Conservation (phyloP, 2,329 filamentous ascomycete species). For the Pyrenochaeta sp. region DNA sequence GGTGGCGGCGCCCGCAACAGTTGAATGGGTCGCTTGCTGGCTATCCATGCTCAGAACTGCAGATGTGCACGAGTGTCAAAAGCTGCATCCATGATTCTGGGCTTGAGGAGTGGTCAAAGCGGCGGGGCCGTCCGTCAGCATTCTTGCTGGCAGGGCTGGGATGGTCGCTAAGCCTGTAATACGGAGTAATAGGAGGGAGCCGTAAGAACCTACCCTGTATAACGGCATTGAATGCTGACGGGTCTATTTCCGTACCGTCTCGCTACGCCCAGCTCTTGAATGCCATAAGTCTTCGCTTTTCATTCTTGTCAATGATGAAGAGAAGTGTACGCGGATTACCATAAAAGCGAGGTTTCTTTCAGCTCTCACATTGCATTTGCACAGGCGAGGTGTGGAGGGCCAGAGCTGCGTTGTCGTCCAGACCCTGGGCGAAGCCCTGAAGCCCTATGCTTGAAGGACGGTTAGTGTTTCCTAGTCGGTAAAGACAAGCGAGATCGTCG, state of each 20-base stretch:
- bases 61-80: neutral
- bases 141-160: neutral
- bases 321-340: neutral
- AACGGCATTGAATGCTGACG: neutral
- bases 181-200: neutral
- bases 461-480: neutral
- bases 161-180: neutral
- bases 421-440: conserved; percentile 7
- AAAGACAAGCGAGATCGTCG: neutral
- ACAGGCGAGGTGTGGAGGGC: neutral
- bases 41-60: neutral
- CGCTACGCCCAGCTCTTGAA: neutral
- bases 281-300: neutral
- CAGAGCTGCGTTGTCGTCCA: conserved; percentile 13
- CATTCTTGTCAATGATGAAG: neutral
- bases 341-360: neutral
- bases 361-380: neutral
- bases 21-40: neutral
- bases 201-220: neutral
- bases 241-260: neutral
- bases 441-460: conserved; percentile 6
- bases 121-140: conserved; percentile 3
- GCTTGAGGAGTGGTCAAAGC: neutral
- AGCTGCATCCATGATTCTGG: neutral
- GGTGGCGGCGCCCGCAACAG: neutral